Base-by-base conservation (phyloP, 2,329 filamentous ascomycete genomes). In the Achaetomium macrosporum region DNA sequence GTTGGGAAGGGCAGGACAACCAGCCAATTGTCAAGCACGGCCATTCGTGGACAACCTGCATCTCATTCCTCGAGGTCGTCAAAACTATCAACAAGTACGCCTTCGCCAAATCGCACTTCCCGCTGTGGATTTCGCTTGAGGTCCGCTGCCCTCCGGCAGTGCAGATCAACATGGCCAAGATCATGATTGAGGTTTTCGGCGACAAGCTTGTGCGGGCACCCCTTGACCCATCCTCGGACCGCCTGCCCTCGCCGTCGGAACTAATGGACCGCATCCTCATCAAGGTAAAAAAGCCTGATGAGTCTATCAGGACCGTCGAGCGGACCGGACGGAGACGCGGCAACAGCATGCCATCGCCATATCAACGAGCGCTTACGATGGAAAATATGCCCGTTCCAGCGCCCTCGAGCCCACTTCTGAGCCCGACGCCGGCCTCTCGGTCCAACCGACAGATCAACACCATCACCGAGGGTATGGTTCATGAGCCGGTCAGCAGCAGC, bases 61-160 rank as follows among this genome's bases (percentile, higher is more conserved):
- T 97, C 51, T 83, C 88, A 36, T 99, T 99, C 71, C 80, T 84
- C 42, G 92, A 97, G 68, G 92, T 92, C 58, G 90, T 99, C 72
- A 87, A 85, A 25, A 90, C 91, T 47, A 93, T 99, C 68, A 89
- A 91, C 69, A 91, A 92, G 67, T 96, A 96, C 66, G 93, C 93
- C 2, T 99, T 99, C 65, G 78, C 84, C 59, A 85, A 86, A 52
- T 90, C 88, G n/a, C 81, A 81, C 19, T 96, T 91, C 61, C 93
- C 93, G 0, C 76, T 99, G 15, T 95, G 93, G 74, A 84, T 99
- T 57, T 97, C 93, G 1, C 84, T 99, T 13, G 93, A 99, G 68
- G 91, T 97, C 4, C 93, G 97, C 67, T 97, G 93, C 77, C 88
- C 82, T 61, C 73, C 84, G 2, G 75, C 83, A 12, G 93, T 97